phyloP scores from a whole-genome alignment of 2,329 filamentous ascomycete species.

The Apiospora pterosperma region DNA sequence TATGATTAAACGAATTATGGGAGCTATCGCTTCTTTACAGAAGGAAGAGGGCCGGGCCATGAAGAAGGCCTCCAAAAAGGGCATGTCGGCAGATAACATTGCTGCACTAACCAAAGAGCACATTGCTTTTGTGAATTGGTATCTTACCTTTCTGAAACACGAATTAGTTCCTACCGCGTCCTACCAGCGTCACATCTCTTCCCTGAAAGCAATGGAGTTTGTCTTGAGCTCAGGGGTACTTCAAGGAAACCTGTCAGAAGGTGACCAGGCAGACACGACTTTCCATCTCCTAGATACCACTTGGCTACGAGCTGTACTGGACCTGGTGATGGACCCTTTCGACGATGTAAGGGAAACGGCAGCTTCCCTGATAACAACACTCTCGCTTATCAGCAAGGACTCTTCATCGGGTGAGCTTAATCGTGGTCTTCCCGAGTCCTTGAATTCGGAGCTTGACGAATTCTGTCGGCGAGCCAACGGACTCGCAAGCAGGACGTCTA shows the following conservation, averaged over 20 bases:
- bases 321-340: constrained; percentile 84
- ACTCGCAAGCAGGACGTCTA: constrained; percentile 66
- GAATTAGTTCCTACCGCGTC: constrained; percentile 80
- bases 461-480: constrained; percentile 52
- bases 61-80: constrained; percentile 26
- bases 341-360: constrained; percentile 77
- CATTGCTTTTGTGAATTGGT: constrained; percentile 69
- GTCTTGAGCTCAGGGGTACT: constrained; percentile 53
- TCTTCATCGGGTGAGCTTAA: constrained; percentile 10
- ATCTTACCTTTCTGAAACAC: constrained; percentile 64
- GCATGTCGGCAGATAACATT: background rate
- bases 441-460: constrained; percentile 34
- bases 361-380: constrained; percentile 47
- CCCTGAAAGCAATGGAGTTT: constrained; percentile 66
- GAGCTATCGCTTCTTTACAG: constrained; percentile 56
- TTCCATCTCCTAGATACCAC: constrained; percentile 39
- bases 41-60: constrained; percentile 27
- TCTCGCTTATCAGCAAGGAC: constrained; percentile 35
- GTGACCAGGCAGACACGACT: constrained; percentile 35
- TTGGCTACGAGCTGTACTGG: constrained; percentile 65
- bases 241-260: constrained; percentile 53
- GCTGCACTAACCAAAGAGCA: constrained; percentile 41
- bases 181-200: constrained; percentile 84
- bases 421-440: constrained; percentile 10
- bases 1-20: constrained; percentile 72